Percentiles rank a stretch among this genome's conserved stretches.
phyloP scores from a whole-genome alignment of 495 filamentous ascomycete species.

The Cetradonia linearis region DNA sequence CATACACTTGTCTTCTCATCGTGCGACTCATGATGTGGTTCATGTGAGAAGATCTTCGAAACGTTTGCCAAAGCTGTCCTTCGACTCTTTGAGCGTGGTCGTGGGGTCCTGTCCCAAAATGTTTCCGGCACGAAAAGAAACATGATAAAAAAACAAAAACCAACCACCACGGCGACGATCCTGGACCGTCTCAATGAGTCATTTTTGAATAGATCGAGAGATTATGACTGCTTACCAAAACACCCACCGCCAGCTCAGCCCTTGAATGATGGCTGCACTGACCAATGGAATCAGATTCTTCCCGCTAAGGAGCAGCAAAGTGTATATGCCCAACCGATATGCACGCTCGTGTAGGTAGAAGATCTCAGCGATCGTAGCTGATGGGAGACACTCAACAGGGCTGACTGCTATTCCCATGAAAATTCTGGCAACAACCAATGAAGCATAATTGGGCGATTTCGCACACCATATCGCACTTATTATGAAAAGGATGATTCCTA shows the following conservation, averaged over 20 bases:
- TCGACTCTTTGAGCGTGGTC: conserved; percentile 37
- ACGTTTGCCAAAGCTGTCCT: conserved; percentile 17
- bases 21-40: conserved; percentile 10
- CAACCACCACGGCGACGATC: conserved; percentile 81
- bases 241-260: conserved; percentile 80
- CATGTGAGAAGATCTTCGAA: conserved; percentile 20
- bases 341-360: conserved; percentile 94
- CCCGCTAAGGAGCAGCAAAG: conserved; percentile 75
- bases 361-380: conserved; percentile 91
- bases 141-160: conserved; percentile 57
- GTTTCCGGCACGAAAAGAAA: conserved; percentile 95
- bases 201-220: neutral
- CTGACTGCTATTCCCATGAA: conserved; percentile 81
- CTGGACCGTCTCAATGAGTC: conserved; percentile 33
- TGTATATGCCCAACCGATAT: conserved; percentile 93
- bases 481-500: conserved; percentile 65
- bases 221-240: conserved; percentile 54
- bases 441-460: conserved; percentile 64
- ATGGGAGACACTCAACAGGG: conserved; percentile 89
- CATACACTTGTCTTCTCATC: conserved; percentile 9
- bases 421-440: conserved; percentile 71
- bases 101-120: conserved; percentile 85
- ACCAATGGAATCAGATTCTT: conserved; percentile 88
- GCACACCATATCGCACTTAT: conserved; percentile 80
- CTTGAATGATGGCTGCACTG: conserved; percentile 74